These are phyloP conservation scores for Pseudocercospora fijiensis DNA, from an alignment of 2,329 filamentous ascomycete species.

Conservation along the genomic window DNA sequence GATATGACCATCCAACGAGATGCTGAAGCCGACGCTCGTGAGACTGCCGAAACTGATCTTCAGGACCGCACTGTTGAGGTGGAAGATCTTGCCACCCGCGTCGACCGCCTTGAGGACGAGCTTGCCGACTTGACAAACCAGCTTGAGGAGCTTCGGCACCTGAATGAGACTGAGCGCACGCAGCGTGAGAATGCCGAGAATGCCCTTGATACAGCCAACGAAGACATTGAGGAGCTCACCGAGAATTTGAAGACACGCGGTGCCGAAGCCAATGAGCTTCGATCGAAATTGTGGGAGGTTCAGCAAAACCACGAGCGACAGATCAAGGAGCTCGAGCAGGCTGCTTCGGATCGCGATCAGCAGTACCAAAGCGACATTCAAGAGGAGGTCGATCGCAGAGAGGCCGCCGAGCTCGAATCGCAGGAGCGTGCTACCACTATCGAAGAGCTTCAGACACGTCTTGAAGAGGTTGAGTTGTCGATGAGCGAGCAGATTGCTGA, in stretches of 20 bases:
- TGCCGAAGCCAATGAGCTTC: slow-evolving; percentile 49
- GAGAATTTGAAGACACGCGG: slow-evolving; percentile 44
- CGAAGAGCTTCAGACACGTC: slow-evolving; percentile 38
- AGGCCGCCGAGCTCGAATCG: slow-evolving; percentile 40
- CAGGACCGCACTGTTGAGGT: slow-evolving; percentile 42
- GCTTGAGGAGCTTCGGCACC: slow-evolving; percentile 40
- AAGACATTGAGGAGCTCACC: slow-evolving; percentile 44
- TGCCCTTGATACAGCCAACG: slow-evolving; percentile 45
- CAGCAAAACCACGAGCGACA: slow-evolving; percentile 45
- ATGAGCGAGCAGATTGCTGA: slow-evolving; percentile 33
- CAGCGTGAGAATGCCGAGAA: slow-evolving; percentile 48
- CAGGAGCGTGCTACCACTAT: slow-evolving; percentile 40
- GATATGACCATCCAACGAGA: slow-evolving; percentile 39
- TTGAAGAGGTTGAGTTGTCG: slow-evolving; percentile 36
- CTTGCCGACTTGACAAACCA: slow-evolving; percentile 36
- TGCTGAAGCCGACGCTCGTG: slow-evolving; percentile 36
- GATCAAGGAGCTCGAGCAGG: slow-evolving; percentile 42
- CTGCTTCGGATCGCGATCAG: slow-evolving; percentile 42
- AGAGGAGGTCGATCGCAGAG: slow-evolving; percentile 42
- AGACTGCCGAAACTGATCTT: slow-evolving; percentile 41
- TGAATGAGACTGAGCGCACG: slow-evolving; percentile 43
- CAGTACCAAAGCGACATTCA: slow-evolving; percentile 42
- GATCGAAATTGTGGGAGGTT: slow-evolving; percentile 48
- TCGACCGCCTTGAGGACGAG: slow-evolving; percentile 37
- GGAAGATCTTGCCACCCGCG: slow-evolving; percentile 40